phyloP scores from a whole-genome alignment of 1,139 yeast species.

The Petasospora fabianii region DNA sequence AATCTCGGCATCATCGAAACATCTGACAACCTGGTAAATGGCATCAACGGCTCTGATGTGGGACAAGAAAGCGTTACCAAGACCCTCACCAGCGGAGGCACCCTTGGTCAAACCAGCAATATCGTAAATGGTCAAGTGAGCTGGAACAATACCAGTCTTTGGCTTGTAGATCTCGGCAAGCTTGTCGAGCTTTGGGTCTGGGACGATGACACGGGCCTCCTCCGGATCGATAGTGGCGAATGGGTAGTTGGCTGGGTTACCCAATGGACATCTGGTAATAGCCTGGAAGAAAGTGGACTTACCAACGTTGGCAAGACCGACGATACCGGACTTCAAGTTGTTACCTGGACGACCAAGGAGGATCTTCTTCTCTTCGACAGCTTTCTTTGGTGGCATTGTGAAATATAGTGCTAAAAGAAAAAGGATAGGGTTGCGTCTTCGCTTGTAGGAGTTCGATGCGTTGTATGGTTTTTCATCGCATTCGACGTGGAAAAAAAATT shows the following conservation, averaged over 20 bases:
- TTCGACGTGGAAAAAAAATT: constrained; percentile 1
- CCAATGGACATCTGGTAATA: constrained; percentile 84
- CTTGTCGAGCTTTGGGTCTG: constrained; percentile 83
- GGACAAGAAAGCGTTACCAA: constrained; percentile 96
- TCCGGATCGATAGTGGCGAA: constrained; percentile 99
- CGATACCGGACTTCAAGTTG: constrained; percentile 93
- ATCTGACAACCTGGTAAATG: constrained; percentile 94
- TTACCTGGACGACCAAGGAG: constrained; percentile 98
- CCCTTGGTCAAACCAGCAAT: constrained; percentile 98
- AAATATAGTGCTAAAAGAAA: background rate
- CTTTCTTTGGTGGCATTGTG: constrained; percentile 92
- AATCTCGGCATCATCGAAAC: constrained; percentile 97
- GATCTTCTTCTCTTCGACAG: constrained; percentile 83
- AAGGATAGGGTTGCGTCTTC: background rate
- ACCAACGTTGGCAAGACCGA: constrained; percentile 95
- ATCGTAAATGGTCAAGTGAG: constrained; percentile 89
- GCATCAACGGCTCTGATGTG: constrained; percentile 98
- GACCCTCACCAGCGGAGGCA: constrained; percentile 96
- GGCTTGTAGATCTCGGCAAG: constrained; percentile 75
- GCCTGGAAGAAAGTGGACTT: constrained; percentile 91
- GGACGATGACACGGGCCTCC: constrained; percentile 96
- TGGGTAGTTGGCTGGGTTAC: constrained; percentile 98
- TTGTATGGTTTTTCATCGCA: background rate
- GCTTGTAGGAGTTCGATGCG: background rate
- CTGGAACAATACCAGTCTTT: constrained; percentile 76